These are phyloP conservation scores for maize (Zea mays) DNA, from an alignment of 176 grass and related monocot species.

Conservation along the genomic window DNA sequence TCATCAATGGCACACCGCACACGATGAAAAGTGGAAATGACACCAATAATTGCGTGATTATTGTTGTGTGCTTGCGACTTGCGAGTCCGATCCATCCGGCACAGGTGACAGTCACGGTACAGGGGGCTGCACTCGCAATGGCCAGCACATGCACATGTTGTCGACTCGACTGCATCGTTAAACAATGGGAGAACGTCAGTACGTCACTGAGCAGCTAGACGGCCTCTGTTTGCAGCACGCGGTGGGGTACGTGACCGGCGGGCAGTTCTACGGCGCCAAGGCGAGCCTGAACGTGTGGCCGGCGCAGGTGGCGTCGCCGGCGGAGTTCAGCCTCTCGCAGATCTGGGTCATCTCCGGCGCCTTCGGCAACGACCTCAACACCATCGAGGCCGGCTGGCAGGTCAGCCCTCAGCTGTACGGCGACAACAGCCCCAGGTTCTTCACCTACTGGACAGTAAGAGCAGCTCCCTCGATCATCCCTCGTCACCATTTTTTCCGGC, in stretches of 20 bases:
- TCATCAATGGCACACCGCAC: background rate
- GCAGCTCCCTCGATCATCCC: background rate
- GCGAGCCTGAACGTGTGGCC: conserved; percentile 95
- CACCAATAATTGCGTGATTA: background rate
- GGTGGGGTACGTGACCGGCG: conserved; percentile 77
- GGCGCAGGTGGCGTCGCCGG: conserved; percentile 64
- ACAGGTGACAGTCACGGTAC: background rate
- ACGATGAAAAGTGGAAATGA: no score
- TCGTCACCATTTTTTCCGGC: no score
- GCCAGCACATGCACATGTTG: conserved; percentile 5
- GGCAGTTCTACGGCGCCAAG: conserved; percentile 78
- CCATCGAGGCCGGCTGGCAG: conserved; percentile 98
- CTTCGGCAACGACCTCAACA: conserved; percentile 96
- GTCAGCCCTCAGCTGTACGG: conserved; percentile 93
- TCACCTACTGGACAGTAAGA: conserved; percentile 96
- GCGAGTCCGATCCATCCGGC: background rate
- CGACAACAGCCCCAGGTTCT: conserved; percentile 78
- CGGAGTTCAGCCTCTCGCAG: conserved; percentile 94
- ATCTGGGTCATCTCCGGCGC: conserved; percentile 92
- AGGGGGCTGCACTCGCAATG: background rate
- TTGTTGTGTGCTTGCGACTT: background rate
- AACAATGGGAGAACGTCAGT: background rate
- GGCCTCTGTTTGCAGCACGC: conserved; percentile 60
- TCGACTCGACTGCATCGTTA: background rate
- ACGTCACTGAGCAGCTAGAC: no score